Base-by-base conservation (phyloP, 2,329 filamentous ascomycete genomes). In the Fusarium heterosporum region DNA sequence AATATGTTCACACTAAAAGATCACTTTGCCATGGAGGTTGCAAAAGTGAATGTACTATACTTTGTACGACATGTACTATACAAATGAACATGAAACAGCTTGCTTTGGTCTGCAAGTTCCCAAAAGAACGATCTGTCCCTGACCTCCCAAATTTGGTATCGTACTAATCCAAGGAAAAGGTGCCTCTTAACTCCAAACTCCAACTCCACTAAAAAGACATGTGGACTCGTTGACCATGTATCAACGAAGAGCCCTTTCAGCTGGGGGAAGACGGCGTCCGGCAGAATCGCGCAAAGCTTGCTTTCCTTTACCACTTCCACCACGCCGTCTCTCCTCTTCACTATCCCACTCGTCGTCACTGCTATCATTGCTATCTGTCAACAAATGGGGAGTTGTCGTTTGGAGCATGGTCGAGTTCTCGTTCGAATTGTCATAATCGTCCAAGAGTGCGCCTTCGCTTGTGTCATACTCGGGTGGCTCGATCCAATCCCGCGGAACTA, bases 401-500 rank as follows among this genome's bases (percentile, higher is more conserved):
- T 82, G 79, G 52, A 90, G 78, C 88, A 89, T 91, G 62, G 82
- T 83, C 59, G 84, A 84, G 69, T 81, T 81, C 79, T 88, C 89
- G 64, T 84, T 77, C 43, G 79, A 75, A 25, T 80, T 76, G 17
- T 84, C 81, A 57, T 86, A 82, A 49, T 85, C 83, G 36, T 88
- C 86, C 54, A 93, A 77, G 60, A 92, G 81, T 73, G 89, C 89
- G 61, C 90, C 91, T 62, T 93, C 90, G 32, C 87, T 88, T 16
- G 86, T 89, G 61, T 92, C 90, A 73, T 88, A 90, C 70, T 93
- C 92, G 3, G 92, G 92, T 48, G 92, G 89, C 43, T 90, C 87
- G 65, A 96, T 87, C 92, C 92, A 96, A 74, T 94, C 92, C 62
- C 85, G 85, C 13, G 93, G 93, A 45, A 96, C 92, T 19, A 96